Base-by-base conservation (phyloP, 306 rosid species). In the Glycine tomentella region DNA sequence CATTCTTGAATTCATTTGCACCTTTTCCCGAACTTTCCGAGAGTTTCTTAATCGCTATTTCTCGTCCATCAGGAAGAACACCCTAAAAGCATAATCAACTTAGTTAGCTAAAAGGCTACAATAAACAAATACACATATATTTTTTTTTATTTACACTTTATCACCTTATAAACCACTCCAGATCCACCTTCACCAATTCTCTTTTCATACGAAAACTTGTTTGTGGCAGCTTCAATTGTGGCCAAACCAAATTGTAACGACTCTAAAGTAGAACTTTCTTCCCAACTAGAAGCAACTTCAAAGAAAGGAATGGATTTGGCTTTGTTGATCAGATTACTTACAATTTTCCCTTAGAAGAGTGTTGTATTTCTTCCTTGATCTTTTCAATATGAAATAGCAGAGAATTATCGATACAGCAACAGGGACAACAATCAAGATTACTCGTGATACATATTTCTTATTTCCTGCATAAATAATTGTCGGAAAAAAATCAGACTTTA, bases 161-260 rank as follows among this genome's bases (percentile, higher is more conserved):
- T 46, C 33, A 75, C 80, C 70, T 75, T 75, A 51, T 75, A 61
- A 68, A 88, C 91, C 2, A 20, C 87, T 52, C 91, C 92, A 75
- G 85, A 90, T 76, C 90, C 92, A 11, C 94, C 92, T 76, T 80
- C 50, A 6, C 93, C 94, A 36, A 88, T 52, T 36, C n/a, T 84
- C 59, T 85, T 81, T 3, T 84, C 70, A 0, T 10, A 33, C 4
- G 81, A 77, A 65, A 77, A 77, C 25, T 64, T 64, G 3, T 49
- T 77, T 11, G 80, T 63, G 9, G 90, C 91, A 57, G 79, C 74
- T 75, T 90, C 88, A 59, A 88, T 83, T 6, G 72, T 83, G 4
- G 40, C 62, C 69, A 88, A 81, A 33, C 15, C 42, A 15, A 76
- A 76, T 15, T 76, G 80, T 36, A 87, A 59, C 5, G 86, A 86